Conservation (phyloP, 2,329 filamentous ascomycete species). For the Metarhizium humberi region DNA sequence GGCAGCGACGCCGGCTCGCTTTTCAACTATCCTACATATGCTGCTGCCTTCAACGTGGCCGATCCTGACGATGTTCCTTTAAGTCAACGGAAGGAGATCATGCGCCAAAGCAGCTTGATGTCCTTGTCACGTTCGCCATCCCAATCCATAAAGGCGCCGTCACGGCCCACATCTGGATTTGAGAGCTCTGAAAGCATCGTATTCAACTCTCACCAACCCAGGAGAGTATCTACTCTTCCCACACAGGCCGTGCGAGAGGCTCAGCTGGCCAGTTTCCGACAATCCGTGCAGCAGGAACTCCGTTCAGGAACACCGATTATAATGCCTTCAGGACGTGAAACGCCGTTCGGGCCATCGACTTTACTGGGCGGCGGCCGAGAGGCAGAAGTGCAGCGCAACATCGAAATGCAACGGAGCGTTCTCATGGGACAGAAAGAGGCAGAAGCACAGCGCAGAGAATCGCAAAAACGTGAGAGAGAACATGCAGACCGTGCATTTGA, state of each 20-base stretch:
- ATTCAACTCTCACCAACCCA: slow-evolving; percentile 48
- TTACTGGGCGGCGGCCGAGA: slow-evolving; percentile 25
- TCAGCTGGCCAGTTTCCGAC: slow-evolving; percentile 58
- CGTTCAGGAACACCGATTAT: slow-evolving; percentile 29
- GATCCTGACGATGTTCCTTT: slow-evolving; percentile 63
- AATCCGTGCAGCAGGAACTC: slow-evolving; percentile 55
- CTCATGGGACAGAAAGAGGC: slow-evolving; percentile 55
- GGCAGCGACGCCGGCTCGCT: slow-evolving; percentile 34
- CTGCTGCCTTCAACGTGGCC: slow-evolving; percentile 18
- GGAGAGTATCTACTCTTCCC: slow-evolving; percentile 34
- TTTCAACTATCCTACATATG: slow-evolving; percentile 24
- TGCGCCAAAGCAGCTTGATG: slow-evolving; percentile 42
- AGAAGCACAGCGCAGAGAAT: slow-evolving; percentile 49
- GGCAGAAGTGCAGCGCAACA: slow-evolving; percentile 34
- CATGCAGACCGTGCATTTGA: slow-evolving; percentile 57
- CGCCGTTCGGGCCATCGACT: slow-evolving; percentile 25
- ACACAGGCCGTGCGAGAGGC: slow-evolving; percentile 40
- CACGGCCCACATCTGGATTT: slow-evolving; percentile 11
- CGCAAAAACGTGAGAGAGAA: slow-evolving; percentile 47
- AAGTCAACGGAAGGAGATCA: slow-evolving; percentile 54
- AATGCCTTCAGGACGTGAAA: slow-evolving; percentile 25
- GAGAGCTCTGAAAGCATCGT: slow-evolving; percentile 23
- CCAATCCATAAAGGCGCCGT: slow-evolving; percentile 11
- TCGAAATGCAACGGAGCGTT: slow-evolving; percentile 44
- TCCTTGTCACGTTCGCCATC: slow-evolving; percentile 14